phyloP scores from a whole-genome alignment of 768 basidiomycete species.

The Lentinula lateritia region DNA sequence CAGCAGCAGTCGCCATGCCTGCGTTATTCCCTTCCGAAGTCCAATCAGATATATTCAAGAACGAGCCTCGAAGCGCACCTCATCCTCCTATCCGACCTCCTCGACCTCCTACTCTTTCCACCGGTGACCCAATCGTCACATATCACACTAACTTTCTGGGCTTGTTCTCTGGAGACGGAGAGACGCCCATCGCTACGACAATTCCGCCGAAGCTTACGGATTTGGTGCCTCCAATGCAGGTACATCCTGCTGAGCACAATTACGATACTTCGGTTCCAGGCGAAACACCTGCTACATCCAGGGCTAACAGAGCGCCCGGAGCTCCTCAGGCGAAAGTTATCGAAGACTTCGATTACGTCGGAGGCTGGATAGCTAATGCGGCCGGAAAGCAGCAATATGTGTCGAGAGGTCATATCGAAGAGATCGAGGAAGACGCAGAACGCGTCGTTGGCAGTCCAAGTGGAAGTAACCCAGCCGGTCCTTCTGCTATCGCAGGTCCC shows the following conservation, averaged over 20 bases:
- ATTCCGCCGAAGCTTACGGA: background rate
- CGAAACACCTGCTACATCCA: background rate
- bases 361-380: conserved; percentile 14
- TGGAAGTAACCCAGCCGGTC: no score
- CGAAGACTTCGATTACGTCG: conserved; percentile 11
- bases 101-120: background rate
- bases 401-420: conserved; percentile 10
- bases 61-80: no score
- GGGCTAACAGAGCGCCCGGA: background rate
- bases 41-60: no score
- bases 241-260: background rate
- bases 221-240: background rate
- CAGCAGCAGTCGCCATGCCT: no score
- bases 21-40: no score
- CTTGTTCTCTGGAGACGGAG: background rate
- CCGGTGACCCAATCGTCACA: background rate
- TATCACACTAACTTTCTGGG: conserved; percentile 3
- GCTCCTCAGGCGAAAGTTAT: background rate
- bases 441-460: background rate
- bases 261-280: no score
- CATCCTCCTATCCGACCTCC: no score
- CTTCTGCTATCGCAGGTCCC: background rate
- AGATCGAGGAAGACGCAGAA: conserved; percentile 6
- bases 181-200: background rate
- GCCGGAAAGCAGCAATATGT: conserved; percentile 11